Percentiles rank a stretch among this genome's conserved stretches.
Evolutionary conservation across 176 grass and related monocot species (phyloP).

Genomic region (Microstegium vimineum): DNA sequence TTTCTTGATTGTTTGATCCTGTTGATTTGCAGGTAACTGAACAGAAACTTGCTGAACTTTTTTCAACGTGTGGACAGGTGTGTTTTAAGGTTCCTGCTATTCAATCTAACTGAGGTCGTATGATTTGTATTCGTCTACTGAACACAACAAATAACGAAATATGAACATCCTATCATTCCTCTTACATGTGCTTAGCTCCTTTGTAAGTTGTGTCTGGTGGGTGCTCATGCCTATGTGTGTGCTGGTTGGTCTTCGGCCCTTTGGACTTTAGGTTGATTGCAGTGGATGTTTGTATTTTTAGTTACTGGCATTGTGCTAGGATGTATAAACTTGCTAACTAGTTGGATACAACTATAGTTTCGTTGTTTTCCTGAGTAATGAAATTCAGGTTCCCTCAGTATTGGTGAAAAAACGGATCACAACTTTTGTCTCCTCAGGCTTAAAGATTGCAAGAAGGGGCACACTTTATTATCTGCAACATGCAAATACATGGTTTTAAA

Average conservation of each 20-base stretch:
- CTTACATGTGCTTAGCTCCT: neutral
- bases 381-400: neutral
- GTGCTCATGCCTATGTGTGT: neutral
- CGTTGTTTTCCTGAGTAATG: neutral
- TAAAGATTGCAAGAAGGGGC: neutral
- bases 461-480: neutral
- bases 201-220: neutral
- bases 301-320: neutral
- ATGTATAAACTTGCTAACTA: neutral
- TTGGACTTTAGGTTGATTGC: neutral
- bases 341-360: neutral
- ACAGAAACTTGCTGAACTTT: conserved; percentile 96
- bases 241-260: neutral
- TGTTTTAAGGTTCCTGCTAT: conserved; percentile 15
- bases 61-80: conserved; percentile 85
- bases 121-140: neutral
- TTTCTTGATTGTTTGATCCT: neutral
- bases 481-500: neutral
- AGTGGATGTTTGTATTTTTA: neutral
- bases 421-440: neutral
- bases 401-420: neutral
- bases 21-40: conserved; percentile 77
- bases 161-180: neutral
- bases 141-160: neutral
- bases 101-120: neutral